Evolutionary conservation across 2,329 filamentous ascomycete genomes (phyloP).

Genomic region (Aquanectria penicillioides): DNA sequence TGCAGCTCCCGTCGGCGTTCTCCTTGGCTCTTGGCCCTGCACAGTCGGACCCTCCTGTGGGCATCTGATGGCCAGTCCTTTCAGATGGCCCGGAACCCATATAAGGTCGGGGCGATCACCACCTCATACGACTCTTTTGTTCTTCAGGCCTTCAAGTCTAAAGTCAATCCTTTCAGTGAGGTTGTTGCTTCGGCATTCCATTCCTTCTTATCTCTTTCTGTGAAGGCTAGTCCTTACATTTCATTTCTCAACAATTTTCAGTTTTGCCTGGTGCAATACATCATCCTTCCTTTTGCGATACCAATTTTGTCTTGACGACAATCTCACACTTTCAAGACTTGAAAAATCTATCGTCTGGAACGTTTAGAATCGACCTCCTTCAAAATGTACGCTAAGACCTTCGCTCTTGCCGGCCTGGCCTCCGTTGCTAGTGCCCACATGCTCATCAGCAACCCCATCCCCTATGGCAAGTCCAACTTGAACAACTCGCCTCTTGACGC

Average conservation of each 20-base stretch:
- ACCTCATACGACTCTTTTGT: conserved; percentile 19
- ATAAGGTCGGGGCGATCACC: conserved; percentile 36
- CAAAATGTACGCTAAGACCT: conserved; percentile 63
- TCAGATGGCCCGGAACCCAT: conserved; percentile 29
- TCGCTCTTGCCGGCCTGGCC: conserved; percentile 66
- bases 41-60: conserved; percentile 21
- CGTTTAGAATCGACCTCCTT: conserved; percentile 42
- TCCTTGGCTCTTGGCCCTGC: conserved; percentile 15
- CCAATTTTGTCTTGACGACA: conserved; percentile 41
- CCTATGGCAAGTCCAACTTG: conserved; percentile 58
- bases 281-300: conserved; percentile 37
- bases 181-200: conserved; percentile 42
- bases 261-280: conserved; percentile 43
- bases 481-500: conserved; percentile 72
- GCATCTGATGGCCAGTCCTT: conserved; percentile 29
- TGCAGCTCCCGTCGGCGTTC: conserved; percentile 24
- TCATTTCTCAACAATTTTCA: conserved; percentile 27
- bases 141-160: conserved; percentile 42
- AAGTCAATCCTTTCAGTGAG: conserved; percentile 42
- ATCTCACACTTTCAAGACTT: conserved; percentile 30
- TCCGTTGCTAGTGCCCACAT: conserved; percentile 78
- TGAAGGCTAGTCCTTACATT: conserved; percentile 43
- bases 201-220: conserved; percentile 38
- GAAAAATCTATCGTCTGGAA: conserved; percentile 46
- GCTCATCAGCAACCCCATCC: conserved; percentile 73